These are phyloP conservation scores for Sonneratia caseolaris DNA, from an alignment of 345 rosid species.

Conservation along the genomic window DNA sequence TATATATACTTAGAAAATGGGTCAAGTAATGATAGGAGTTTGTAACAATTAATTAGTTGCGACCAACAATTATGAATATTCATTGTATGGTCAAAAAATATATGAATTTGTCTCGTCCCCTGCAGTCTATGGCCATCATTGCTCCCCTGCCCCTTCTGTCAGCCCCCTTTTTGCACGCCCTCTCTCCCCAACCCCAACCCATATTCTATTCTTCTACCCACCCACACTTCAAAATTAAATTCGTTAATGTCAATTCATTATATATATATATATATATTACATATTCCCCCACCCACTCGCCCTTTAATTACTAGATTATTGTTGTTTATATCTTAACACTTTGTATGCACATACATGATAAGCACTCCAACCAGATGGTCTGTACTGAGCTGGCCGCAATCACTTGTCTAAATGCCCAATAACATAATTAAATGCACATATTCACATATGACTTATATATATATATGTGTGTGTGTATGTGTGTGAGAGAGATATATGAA, in stretches of 20 bases:
- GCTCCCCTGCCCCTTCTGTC: conserved; percentile 7
- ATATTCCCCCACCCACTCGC: not conserved
- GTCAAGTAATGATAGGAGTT: too few relatives aligned
- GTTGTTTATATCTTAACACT: not conserved
- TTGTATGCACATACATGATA: not conserved
- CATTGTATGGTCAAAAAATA: not conserved
- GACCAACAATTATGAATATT: not conserved
- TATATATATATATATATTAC: not conserved
- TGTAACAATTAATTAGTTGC: too few relatives aligned
- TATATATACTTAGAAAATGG: too few relatives aligned
- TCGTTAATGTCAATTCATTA: not conserved
- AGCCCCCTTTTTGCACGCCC: conserved; percentile 13
- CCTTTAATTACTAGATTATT: not conserved
- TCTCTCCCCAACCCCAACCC: not conserved
- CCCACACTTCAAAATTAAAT: not conserved
- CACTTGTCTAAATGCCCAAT: not conserved
- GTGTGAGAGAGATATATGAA: not conserved
- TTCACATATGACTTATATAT: not conserved
- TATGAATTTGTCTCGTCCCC: conserved; percentile 3
- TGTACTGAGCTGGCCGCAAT: not conserved
- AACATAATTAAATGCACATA: not conserved
- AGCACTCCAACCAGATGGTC: not conserved
- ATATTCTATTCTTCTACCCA: not conserved
- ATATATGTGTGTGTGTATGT: not conserved
- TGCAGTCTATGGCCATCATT: conserved; percentile 12